Conservation (phyloP, 257 asterid genomes). For the Solanum arcanum region DNA sequence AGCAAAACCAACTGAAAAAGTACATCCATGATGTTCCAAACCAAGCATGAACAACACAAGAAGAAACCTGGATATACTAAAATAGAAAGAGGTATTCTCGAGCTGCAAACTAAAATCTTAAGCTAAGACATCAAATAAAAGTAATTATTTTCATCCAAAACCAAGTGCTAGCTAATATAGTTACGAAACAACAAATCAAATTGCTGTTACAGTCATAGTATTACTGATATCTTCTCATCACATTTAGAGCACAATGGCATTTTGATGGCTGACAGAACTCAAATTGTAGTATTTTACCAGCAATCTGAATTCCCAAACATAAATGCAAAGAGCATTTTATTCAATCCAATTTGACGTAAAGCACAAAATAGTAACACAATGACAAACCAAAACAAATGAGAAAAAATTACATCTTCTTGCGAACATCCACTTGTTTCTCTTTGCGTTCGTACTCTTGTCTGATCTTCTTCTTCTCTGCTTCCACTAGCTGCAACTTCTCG, state of each 20-base stretch:
- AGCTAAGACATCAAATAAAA: neutral
- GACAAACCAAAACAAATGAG: neutral
- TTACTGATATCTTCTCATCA: neutral
- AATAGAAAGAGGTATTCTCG: neutral
- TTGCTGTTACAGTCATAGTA: neutral
- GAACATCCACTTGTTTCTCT: constrained; percentile 83
- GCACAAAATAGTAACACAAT: neutral
- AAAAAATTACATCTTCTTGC: constrained; percentile 64
- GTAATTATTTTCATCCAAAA: neutral
- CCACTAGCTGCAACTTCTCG: constrained; percentile 94
- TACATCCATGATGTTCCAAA: neutral
- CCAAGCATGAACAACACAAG: neutral
- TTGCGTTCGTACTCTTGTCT: constrained; percentile 91
- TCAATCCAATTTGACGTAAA: neutral
- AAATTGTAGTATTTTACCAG: neutral
- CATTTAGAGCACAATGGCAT: neutral
- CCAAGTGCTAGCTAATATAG: neutral
- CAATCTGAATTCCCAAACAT: neutral
- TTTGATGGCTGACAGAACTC: neutral
- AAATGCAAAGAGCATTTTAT: neutral
- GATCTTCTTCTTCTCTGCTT: constrained; percentile 98
- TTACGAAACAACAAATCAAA: neutral
- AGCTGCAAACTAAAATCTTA: neutral
- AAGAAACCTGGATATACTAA: neutral
- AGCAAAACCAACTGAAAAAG: neutral